Evolutionary conservation across 768 basidiomycete genomes (phyloP).

Genomic region (Plicaturopsis crispa): DNA sequence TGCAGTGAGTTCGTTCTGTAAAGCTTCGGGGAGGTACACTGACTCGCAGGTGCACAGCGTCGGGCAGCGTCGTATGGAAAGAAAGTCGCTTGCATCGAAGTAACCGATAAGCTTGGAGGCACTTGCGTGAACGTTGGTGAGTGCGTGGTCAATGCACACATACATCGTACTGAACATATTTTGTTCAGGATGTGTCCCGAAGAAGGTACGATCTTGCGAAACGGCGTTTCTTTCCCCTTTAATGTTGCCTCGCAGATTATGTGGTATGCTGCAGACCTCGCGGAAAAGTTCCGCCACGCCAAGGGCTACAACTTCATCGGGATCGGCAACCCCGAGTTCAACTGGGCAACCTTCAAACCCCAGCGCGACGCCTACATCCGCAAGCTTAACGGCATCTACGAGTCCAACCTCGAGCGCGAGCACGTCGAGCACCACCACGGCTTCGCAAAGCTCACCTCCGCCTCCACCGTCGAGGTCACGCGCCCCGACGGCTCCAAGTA

Average conservation of each 20-base stretch:
- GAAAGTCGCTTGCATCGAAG: slow-evolving; percentile 88
- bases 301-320: slow-evolving; percentile 69
- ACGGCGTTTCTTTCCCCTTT: not conserved
- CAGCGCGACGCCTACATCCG: slow-evolving; percentile 95
- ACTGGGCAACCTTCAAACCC: slow-evolving; percentile 88
- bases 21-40: slow-evolving; percentile 7
- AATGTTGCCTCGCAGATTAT: slow-evolving; percentile 58
- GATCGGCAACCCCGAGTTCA: slow-evolving; percentile 53
- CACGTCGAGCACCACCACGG: slow-evolving; percentile 84
- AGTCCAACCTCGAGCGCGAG: slow-evolving; percentile 80
- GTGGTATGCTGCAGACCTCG: slow-evolving; percentile 94
- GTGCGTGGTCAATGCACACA: slow-evolving; percentile 26
- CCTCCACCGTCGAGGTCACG: slow-evolving; percentile 67
- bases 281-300: slow-evolving; percentile 74
- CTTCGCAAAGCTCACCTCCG: slow-evolving; percentile 61
- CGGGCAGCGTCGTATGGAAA: slow-evolving; percentile 89
- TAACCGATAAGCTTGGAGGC: slow-evolving; percentile 69
- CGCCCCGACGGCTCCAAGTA: slow-evolving; percentile 63
- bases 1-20: slow-evolving; percentile 51
- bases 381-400: slow-evolving; percentile 86
- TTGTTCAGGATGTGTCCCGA: slow-evolving; percentile 86
- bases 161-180: not conserved
- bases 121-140: slow-evolving; percentile 97
- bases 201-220: slow-evolving; percentile 54
- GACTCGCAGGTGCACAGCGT: slow-evolving; percentile 40